Percentiles rank a stretch among this genome's conserved stretches.
Conservation (phyloP, 2,329 filamentous ascomycete species). For the Epichloe baconii region DNA sequence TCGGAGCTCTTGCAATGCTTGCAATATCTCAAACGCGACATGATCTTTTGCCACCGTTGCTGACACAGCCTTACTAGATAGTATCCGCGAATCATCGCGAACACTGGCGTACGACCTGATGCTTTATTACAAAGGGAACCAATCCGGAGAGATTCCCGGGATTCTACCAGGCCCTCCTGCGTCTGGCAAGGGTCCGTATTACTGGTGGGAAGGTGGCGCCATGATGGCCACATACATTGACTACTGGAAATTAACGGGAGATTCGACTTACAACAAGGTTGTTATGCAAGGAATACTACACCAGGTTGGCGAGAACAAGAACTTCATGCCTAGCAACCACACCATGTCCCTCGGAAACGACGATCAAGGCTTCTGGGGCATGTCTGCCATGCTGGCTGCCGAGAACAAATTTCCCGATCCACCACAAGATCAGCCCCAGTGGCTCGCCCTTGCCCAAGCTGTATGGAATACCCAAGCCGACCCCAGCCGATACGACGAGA, state of each 20-base stretch:
- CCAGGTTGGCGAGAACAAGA: constrained; percentile 41
- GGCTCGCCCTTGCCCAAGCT: constrained; percentile 53
- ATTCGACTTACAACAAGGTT: constrained; percentile 47
- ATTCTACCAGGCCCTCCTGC: constrained; percentile 43
- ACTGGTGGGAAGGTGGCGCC: constrained; percentile 63
- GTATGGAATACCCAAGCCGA: constrained; percentile 51
- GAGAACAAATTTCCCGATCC: constrained; percentile 52
- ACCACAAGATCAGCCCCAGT: constrained; percentile 38
- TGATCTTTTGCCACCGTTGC: not conserved
- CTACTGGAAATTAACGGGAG: constrained; percentile 57
- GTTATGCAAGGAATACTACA: constrained; percentile 43
- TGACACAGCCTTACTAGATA: constrained; percentile 22
- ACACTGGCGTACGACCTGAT: constrained; percentile 38
- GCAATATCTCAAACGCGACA: not conserved
- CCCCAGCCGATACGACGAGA: constrained; percentile 48
- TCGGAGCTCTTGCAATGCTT: not conserved
- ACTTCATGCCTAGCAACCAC: constrained; percentile 49
- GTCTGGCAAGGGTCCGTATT: constrained; percentile 39
- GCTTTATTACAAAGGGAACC: constrained; percentile 36
- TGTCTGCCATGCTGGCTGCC: constrained; percentile 53
- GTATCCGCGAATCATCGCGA: constrained; percentile 32
- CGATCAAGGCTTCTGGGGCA: constrained; percentile 59
- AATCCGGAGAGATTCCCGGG: constrained; percentile 38
- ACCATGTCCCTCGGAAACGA: constrained; percentile 52
- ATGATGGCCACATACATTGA: constrained; percentile 58